Evolutionary conservation across 768 basidiomycete species (phyloP).

Genomic region (Suillus occidentalis): DNA sequence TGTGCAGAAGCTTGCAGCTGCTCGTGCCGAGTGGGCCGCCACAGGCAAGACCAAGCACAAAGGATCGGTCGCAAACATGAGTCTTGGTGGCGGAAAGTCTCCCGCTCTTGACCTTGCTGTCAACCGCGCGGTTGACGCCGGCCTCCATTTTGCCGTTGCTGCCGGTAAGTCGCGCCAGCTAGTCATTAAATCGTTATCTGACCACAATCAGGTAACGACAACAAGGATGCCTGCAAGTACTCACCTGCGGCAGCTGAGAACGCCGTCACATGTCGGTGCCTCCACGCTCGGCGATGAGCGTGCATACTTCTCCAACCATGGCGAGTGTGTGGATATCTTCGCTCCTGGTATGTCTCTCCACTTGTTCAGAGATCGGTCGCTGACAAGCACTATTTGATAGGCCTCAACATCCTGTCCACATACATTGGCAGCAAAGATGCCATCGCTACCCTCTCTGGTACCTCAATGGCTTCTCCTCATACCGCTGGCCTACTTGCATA

Average conservation of each 20-base stretch:
- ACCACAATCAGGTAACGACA: slow-evolving; percentile 60
- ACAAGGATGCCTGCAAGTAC: slow-evolving; percentile 87
- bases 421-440: slow-evolving; percentile 66
- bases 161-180: slow-evolving; percentile 59
- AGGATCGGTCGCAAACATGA: slow-evolving; percentile 97
- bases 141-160: slow-evolving; percentile 96
- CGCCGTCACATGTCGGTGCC: slow-evolving; percentile 93
- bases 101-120: slow-evolving; percentile 81
- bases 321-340: slow-evolving; percentile 89
- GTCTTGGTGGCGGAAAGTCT: slow-evolving; percentile 94
- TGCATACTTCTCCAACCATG: slow-evolving; percentile 92
- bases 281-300: slow-evolving; percentile 79
- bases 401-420: slow-evolving; percentile 88
- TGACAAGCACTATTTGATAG: slow-evolving; percentile 25
- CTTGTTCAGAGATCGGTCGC: background rate
- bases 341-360: slow-evolving; percentile 59
- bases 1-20: slow-evolving; percentile 53
- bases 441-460: slow-evolving; percentile 81
- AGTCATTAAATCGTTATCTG: background rate
- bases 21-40: slow-evolving; percentile 61
- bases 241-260: slow-evolving; percentile 89
- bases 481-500: slow-evolving; percentile 89
- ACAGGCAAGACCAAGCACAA: slow-evolving; percentile 85
- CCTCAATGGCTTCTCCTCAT: slow-evolving; percentile 95
- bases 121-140: slow-evolving; percentile 76